Percentiles rank a stretch among this genome's conserved stretches.
phyloP scores from a whole-genome alignment of 148 eudicot species.

The Silene uniflora region DNA sequence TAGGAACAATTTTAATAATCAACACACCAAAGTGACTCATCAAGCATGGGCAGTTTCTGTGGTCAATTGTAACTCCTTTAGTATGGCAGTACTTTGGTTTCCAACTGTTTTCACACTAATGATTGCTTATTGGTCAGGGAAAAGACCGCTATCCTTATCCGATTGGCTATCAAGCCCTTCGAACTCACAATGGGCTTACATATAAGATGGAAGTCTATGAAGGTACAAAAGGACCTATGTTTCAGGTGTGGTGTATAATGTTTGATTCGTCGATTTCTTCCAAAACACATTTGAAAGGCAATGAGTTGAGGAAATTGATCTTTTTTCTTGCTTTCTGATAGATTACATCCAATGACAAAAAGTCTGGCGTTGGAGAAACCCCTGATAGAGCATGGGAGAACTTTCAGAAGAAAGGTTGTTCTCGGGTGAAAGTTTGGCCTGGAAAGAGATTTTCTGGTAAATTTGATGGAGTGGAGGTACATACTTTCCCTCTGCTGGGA shows the following conservation, averaged over 20 bases:
- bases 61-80: not conserved
- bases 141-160: conserved; percentile 96
- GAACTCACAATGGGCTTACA: conserved; percentile 57
- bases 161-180: conserved; percentile 72
- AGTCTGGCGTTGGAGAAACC: conserved; percentile 74
- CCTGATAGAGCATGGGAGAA: conserved; percentile 94
- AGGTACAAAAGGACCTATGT: conserved; percentile 79
- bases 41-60: not conserved
- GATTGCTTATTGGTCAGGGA: conserved; percentile 50
- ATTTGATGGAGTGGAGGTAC: conserved; percentile 91
- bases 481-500: not conserved
- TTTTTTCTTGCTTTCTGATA: conserved; percentile 21
- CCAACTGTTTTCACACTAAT: not conserved
- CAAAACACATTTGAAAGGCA: not conserved
- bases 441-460: conserved; percentile 85
- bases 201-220: conserved; percentile 79
- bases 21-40: not conserved
- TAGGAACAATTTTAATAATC: not conserved
- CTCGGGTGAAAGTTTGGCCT: conserved; percentile 67
- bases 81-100: not conserved
- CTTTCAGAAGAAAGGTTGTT: conserved; percentile 65
- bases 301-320: conserved; percentile 6
- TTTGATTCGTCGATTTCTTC: not conserved
- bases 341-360: conserved; percentile 73
- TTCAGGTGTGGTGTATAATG: conserved; percentile 45